Evolutionary conservation across 805 yeast genomes (phyloP).

Genomic region (Monosporozyma aerobia): DNA sequence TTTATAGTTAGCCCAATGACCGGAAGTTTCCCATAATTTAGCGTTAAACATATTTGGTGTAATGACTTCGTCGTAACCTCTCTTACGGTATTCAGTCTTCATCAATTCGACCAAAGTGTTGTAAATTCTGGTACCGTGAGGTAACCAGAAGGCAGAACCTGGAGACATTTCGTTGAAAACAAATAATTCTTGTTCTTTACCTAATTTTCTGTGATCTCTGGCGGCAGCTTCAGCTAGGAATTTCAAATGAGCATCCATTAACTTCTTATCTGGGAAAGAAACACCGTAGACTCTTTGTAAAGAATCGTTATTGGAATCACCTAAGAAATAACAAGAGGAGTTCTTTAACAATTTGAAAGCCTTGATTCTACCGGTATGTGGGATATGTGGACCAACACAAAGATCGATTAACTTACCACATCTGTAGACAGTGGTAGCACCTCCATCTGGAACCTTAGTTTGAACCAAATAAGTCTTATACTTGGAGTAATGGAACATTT

Average conservation of each 20-base stretch:
- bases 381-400: slow-evolving; percentile 96
- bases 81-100: slow-evolving; percentile 75
- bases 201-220: slow-evolving; percentile 94
- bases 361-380: slow-evolving; percentile 94
- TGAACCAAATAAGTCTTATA: slow-evolving; percentile 83
- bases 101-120: slow-evolving; percentile 73
- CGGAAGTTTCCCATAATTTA: slow-evolving; percentile 96
- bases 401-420: slow-evolving; percentile 96
- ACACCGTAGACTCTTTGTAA: slow-evolving; percentile 96
- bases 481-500: slow-evolving; percentile 93
- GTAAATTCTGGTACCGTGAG: slow-evolving; percentile 97
- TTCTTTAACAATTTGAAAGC: slow-evolving; percentile 89
- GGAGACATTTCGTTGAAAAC: slow-evolving; percentile 95
- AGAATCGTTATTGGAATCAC: slow-evolving; percentile 87
- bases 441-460: slow-evolving; percentile 90
- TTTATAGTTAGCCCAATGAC: slow-evolving; percentile 96
- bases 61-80: slow-evolving; percentile 97
- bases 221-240: slow-evolving; percentile 92
- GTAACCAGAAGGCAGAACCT: slow-evolving; percentile 97
- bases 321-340: slow-evolving; percentile 92
- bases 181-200: slow-evolving; percentile 92
- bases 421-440: slow-evolving; percentile 92
- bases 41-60: slow-evolving; percentile 98
- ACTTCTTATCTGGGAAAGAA: slow-evolving; percentile 96
- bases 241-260: slow-evolving; percentile 88